phyloP scores from a whole-genome alignment of 805 yeast species.

The Hermanozyma aechmeae region DNA sequence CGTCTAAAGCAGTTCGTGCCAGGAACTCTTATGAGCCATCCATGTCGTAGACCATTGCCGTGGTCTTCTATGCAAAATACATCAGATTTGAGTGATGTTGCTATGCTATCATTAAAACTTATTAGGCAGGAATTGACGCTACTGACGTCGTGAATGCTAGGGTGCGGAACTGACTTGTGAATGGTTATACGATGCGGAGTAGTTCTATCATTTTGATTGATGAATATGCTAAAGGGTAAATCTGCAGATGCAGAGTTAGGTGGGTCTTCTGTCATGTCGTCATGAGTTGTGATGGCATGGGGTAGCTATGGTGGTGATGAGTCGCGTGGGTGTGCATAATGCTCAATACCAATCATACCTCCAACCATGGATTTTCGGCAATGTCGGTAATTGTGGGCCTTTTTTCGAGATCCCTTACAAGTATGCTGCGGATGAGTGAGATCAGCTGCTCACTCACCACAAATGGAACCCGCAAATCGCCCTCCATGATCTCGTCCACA shows the following conservation, averaged over 20 bases:
- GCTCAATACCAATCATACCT: constrained; percentile 5
- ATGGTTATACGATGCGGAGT: background rate
- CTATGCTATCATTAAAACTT: too few relatives aligned
- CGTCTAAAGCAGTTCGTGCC: too few relatives aligned
- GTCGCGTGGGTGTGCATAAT: too few relatives aligned
- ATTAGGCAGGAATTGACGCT: too few relatives aligned
- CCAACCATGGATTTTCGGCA: constrained; percentile 59
- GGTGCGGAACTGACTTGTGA: background rate
- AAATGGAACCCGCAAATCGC: constrained; percentile 65
- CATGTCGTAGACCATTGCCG: too few relatives aligned
- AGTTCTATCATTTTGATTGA: background rate
- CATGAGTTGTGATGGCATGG: background rate
- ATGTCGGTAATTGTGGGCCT: constrained; percentile 74
- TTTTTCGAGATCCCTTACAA: constrained; percentile 54
- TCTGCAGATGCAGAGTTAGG: background rate
- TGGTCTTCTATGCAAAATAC: too few relatives aligned
- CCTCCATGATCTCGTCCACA: constrained; percentile 92
- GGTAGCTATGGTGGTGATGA: background rate
- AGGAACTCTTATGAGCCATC: too few relatives aligned
- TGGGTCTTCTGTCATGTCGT: background rate
- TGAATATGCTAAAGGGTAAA: background rate
- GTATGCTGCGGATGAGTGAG: constrained; percentile 51
- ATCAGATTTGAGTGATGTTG: too few relatives aligned
- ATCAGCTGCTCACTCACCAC: constrained; percentile 55
- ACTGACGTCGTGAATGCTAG: too few relatives aligned